Base-by-base conservation (phyloP, 768 basidiomycete species). In the Xerocomus brunneocitrinus region DNA sequence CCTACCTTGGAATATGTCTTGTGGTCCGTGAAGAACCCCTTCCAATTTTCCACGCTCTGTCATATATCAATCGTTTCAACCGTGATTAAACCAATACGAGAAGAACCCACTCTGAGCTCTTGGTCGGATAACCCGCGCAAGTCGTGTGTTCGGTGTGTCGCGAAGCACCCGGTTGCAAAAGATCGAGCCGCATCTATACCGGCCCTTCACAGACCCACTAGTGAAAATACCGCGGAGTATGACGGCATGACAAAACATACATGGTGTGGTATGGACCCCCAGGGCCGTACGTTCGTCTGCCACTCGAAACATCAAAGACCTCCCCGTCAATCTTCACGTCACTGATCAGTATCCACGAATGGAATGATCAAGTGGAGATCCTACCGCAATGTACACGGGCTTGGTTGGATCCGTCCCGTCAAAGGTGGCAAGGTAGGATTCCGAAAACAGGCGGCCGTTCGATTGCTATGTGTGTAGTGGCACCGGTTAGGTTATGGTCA, bases 121-220 rank as follows among this genome's bases (percentile, higher is more conserved):
- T 73, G 69, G 48, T 86, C 82, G 34, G 76, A 77, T 60, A 98
- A 70, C 14, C 88, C 95, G 57, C 95, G 85, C 56, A 87, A 74
- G 73, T 98, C 95, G 72, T 97, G 88, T 36, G 94, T 98, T 42
- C 83, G 81, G 71, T 98, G 95, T 4, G 82, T 82, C 61, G 83
- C 79, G 76, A 98, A 97, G 68, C 95, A 98, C 9, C 94, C 94
- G 3, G 95, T 98, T 42, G 81, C 91, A 69, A 92, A 98, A 0
- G 94, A 88, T 60, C 95, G 77, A 27, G 91, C 89, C n/a, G 91
- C 92, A 69, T 98, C 94, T 49, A 79, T 71, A 12, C 95, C 94
- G 58, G 91, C 85, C 71, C 89, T 80, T 59, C 78, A 62, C 35
- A 56, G 52, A 57, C 50, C 56, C 47, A 52, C 62, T 42, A 49